Percentiles rank a stretch among this genome's conserved stretches.
Evolutionary conservation across 2,329 filamentous ascomycete species (phyloP).

Genomic region (Ambrosiella xylebori): DNA sequence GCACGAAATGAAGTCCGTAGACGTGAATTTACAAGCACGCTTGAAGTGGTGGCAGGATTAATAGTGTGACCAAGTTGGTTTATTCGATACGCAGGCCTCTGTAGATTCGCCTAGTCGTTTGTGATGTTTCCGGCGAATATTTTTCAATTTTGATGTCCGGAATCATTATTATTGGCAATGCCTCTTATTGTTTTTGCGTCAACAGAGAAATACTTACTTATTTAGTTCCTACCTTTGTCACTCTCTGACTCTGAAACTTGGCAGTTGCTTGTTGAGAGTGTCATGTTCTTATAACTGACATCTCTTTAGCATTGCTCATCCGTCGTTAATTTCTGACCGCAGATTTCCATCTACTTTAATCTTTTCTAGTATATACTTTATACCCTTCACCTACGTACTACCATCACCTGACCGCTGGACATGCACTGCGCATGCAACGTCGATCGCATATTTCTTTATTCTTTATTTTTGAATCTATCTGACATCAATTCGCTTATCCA

Average conservation of each 20-base stretch:
- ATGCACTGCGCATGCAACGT: no score
- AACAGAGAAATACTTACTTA: background rate
- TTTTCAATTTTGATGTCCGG: background rate
- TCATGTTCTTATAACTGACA: background rate
- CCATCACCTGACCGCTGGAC: no score
- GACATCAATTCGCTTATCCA: no score
- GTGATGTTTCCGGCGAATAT: background rate
- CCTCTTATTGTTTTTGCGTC: background rate
- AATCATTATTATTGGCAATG: background rate
- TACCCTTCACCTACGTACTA: no score
- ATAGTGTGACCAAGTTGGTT: background rate
- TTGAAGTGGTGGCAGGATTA: background rate
- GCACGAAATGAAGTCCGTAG: background rate
- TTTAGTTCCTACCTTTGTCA: background rate
- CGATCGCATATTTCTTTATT: no score
- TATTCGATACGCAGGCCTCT: background rate
- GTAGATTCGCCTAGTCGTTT: background rate
- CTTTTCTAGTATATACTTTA: no score
- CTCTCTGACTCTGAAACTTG: background rate
- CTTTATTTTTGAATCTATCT: no score
- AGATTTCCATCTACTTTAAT: no score
- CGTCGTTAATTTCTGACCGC: no score
- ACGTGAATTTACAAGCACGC: background rate
- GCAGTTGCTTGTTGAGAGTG: background rate
- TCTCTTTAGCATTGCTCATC: background rate